These are phyloP conservation scores for Ophiostoma triangulosporum DNA, from an alignment of 2,329 filamentous ascomycete genomes.

Conservation along the genomic window DNA sequence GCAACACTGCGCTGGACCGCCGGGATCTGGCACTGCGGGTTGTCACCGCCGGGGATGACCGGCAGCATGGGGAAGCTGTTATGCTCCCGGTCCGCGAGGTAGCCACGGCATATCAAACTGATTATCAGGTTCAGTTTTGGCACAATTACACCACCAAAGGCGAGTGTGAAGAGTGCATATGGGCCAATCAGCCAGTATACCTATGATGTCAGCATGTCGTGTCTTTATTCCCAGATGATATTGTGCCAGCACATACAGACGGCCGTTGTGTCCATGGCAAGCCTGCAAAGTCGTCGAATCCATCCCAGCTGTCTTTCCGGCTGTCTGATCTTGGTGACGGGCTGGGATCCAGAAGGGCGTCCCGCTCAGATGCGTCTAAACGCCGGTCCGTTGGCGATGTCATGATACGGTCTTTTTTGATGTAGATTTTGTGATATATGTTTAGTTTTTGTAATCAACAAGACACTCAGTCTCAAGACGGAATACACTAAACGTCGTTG, in stretches of 20 bases:
- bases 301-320: conserved; percentile 29
- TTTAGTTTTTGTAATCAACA: too few species aligned
- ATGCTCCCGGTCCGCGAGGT: conserved; percentile 55
- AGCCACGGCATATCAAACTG: conserved; percentile 68
- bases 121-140: conserved; percentile 82
- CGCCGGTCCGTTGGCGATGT: not conserved
- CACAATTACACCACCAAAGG: conserved; percentile 74
- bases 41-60: conserved; percentile 53
- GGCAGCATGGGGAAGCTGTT: conserved; percentile 48
- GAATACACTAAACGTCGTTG: not conserved
- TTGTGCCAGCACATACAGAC: conserved; percentile 33
- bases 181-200: conserved; percentile 74
- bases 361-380: conserved; percentile 2
- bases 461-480: too few species aligned
- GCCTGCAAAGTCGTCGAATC: conserved; percentile 42
- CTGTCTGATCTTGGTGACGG: not conserved
- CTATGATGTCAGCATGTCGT: conserved; percentile 25
- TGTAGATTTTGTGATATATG: too few species aligned
- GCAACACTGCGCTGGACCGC: conserved; percentile 67
- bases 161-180: conserved; percentile 69
- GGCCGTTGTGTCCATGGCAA: conserved; percentile 50
- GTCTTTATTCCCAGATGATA: not conserved
- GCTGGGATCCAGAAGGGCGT: conserved; percentile 5
- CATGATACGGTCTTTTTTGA: not conserved
- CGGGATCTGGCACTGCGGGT: conserved; percentile 61